Evolutionary conservation across 305 asterid species (phyloP).

Genomic region (Ilex paraguariensis): DNA sequence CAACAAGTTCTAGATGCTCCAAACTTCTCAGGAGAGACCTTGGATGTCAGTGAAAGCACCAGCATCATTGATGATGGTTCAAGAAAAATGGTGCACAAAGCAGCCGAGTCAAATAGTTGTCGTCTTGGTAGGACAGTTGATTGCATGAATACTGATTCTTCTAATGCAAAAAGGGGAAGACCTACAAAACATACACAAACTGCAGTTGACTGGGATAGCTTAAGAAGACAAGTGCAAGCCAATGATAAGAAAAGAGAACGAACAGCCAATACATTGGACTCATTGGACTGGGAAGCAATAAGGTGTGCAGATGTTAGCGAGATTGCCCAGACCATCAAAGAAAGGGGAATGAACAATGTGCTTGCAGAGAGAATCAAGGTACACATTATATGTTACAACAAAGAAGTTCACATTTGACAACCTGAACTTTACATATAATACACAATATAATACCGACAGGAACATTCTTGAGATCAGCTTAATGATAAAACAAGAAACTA

Average conservation of each 20-base stretch:
- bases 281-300: conserved; percentile 95
- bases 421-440: conserved; percentile 6
- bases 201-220: conserved; percentile 69
- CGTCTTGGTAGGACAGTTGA: conserved; percentile 32
- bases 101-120: conserved; percentile 31
- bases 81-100: conserved; percentile 37
- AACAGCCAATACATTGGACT: conserved; percentile 60
- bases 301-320: conserved; percentile 81
- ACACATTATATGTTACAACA: conserved; percentile 5
- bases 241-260: conserved; percentile 49
- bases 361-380: conserved; percentile 96
- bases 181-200: conserved; percentile 50
- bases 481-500: conserved; percentile 20
- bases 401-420: conserved; percentile 8
- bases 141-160: conserved; percentile 16
- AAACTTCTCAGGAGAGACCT: conserved; percentile 25
- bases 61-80: conserved; percentile 35
- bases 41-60: conserved; percentile 47
- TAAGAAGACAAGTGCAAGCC: conserved; percentile 51
- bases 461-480: conserved; percentile 17
- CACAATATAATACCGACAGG: conserved; percentile 4
- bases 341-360: conserved; percentile 96
- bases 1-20: conserved; percentile 33
- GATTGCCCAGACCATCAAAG: conserved; percentile 78
- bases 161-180: conserved; percentile 44